These are phyloP conservation scores for Coffea canephora DNA, from an alignment of 257 asterid genomes.

Conservation along the genomic window DNA sequence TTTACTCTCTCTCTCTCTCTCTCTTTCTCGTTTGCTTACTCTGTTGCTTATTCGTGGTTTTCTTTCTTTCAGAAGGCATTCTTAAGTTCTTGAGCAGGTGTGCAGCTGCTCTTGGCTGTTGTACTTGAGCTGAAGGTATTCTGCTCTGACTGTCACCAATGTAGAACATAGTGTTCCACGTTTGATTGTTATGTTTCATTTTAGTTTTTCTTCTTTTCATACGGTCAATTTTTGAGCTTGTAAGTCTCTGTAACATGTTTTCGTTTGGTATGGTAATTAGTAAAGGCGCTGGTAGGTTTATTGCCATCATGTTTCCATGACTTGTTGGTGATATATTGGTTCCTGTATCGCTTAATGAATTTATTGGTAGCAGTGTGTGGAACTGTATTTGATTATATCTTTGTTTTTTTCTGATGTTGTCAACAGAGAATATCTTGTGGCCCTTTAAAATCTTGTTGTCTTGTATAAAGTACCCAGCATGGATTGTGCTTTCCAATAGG, in stretches of 20 bases:
- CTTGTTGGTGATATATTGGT: slow-evolving; percentile 11
- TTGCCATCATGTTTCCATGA: slow-evolving; percentile 20
- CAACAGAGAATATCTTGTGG: neutral
- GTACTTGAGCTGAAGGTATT: slow-evolving; percentile 40
- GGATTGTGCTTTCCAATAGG: neutral
- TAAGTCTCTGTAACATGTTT: slow-evolving; percentile 26
- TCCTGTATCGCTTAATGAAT: neutral
- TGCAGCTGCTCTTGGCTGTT: slow-evolving; percentile 16
- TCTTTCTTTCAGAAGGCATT: slow-evolving; percentile 36
- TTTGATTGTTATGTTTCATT: slow-evolving; percentile 23
- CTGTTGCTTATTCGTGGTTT: slow-evolving; percentile 21
- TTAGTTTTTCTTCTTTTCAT: slow-evolving; percentile 10
- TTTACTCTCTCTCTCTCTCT: neutral
- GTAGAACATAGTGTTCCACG: slow-evolving; percentile 19
- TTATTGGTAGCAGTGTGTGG: neutral
- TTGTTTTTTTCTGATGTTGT: neutral
- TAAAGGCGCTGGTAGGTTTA: slow-evolving; percentile 19
- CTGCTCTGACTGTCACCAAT: slow-evolving; percentile 22
- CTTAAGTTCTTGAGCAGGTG: slow-evolving; percentile 12
- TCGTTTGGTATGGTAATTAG: slow-evolving; percentile 16
- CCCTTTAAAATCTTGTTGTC: neutral
- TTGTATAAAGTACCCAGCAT: neutral
- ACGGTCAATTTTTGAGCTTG: slow-evolving; percentile 27
- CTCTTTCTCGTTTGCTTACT: neutral
- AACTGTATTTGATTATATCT: neutral